phyloP scores from a whole-genome alignment of 164 flowering plant genomes.

The Aristolochia contorta region DNA sequence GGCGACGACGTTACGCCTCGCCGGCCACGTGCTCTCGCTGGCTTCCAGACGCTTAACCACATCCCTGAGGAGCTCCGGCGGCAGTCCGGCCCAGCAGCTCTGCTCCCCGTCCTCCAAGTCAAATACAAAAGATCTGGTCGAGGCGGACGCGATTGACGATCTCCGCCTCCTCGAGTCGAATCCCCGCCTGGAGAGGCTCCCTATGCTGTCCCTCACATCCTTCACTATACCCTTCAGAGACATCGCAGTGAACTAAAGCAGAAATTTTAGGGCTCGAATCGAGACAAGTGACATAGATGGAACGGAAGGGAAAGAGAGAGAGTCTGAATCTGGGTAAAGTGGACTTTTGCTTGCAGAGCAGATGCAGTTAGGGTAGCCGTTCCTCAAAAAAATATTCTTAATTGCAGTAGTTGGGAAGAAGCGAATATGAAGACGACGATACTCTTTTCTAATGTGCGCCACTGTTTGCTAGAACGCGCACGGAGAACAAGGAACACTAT shows the following conservation, averaged over 20 bases:
- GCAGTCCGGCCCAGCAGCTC: constrained; percentile 54
- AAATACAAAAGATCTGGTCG: background rate
- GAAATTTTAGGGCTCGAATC: background rate
- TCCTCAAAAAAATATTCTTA: too few species aligned
- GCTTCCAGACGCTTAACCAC: constrained; percentile 59
- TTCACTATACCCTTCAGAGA: constrained; percentile 8
- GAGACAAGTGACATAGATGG: too few species aligned
- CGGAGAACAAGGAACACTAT: too few species aligned
- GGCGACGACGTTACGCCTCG: constrained; percentile 42
- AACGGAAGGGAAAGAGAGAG: too few species aligned
- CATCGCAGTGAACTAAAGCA: constrained; percentile 1
- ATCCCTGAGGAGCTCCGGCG: constrained; percentile 64
- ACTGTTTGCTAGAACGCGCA: too few species aligned
- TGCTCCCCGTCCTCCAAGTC: constrained; percentile 2
- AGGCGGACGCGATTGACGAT: constrained; percentile 3
- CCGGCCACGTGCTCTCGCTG: constrained; percentile 72
- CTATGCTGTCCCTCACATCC: constrained; percentile 11
- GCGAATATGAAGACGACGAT: too few species aligned
- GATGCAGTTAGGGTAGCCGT: too few species aligned
- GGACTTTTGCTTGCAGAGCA: too few species aligned
- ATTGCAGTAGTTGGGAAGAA: too few species aligned
- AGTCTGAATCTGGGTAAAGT: too few species aligned
- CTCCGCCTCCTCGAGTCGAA: constrained; percentile 3
- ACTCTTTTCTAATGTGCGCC: too few species aligned
- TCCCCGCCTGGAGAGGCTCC: constrained; percentile 14